Evolutionary conservation across 2,329 filamentous ascomycete genomes (phyloP).

Genomic region (Ophiosphaerella narmari): DNA sequence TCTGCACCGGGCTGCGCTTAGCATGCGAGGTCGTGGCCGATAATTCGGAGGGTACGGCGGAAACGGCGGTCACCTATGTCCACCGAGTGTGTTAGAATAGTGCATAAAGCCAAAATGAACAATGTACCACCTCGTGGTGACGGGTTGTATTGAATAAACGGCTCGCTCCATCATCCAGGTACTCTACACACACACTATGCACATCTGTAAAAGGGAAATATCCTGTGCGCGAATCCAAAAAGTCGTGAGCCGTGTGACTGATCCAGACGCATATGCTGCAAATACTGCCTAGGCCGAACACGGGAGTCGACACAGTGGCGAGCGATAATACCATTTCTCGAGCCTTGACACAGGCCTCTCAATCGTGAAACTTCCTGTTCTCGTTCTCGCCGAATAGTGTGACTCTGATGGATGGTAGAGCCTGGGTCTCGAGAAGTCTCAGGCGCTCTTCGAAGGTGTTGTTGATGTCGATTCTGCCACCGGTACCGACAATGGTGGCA

Average conservation of each 20-base stretch:
- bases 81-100: background rate
- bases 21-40: background rate
- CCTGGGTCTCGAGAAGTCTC: constrained; percentile 79
- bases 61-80: too few relatives aligned
- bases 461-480: constrained; percentile 96
- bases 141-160: constrained; percentile 9
- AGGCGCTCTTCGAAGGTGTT: constrained; percentile 96
- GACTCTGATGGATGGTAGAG: constrained; percentile 81
- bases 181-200: constrained; percentile 18
- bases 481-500: constrained; percentile 76
- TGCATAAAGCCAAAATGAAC: background rate
- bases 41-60: background rate
- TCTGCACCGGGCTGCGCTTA: background rate
- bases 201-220: constrained; percentile 3
- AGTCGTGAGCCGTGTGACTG: background rate
- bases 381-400: constrained; percentile 91
- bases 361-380: constrained; percentile 96
- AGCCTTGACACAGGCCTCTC: constrained; percentile 29
- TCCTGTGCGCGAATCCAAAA: constrained; percentile 3
- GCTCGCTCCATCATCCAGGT: constrained; percentile 16
- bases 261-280: background rate
- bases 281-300: background rate
- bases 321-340: too few relatives aligned
- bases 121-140: background rate
- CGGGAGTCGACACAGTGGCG: background rate